A percentile compares a stretch with the other conserved stretches of the same genome.
phyloP scores from a whole-genome alignment of 345 rosid species.

The Linum usitatissimum region DNA sequence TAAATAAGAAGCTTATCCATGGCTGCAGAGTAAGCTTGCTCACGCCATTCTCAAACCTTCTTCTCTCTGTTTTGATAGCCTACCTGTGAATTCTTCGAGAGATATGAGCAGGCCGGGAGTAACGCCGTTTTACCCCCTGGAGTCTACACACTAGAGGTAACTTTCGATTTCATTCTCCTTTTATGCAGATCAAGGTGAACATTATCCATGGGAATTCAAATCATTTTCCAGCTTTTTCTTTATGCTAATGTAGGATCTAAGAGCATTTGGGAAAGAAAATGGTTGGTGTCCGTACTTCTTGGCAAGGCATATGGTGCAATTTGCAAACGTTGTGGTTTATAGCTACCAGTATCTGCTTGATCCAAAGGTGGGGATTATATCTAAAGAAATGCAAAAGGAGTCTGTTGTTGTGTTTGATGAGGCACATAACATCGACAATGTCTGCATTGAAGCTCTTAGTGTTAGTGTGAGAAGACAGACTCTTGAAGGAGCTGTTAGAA shows the following conservation, averaged over 20 bases:
- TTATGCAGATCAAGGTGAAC: background rate
- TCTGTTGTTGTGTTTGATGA: conserved; percentile 93
- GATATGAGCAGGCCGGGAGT: conserved; percentile 70
- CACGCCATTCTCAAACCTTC: no score
- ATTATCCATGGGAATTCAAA: background rate
- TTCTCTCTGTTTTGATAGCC: no score
- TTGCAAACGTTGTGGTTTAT: conserved; percentile 85
- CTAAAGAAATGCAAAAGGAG: conserved; percentile 94
- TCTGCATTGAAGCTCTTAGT: conserved; percentile 95
- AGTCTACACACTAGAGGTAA: conserved; percentile 84
- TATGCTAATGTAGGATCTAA: conserved; percentile 44
- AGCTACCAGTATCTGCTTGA: conserved; percentile 95
- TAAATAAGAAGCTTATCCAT: no score
- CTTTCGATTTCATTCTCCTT: background rate
- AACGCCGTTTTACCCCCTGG: conserved; percentile 82
- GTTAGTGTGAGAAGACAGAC: conserved; percentile 87
- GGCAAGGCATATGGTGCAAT: conserved; percentile 91
- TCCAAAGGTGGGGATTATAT: conserved; percentile 95
- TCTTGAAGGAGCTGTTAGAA: conserved; percentile 87
- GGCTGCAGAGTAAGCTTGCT: no score
- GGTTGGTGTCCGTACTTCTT: conserved; percentile 94
- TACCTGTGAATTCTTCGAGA: conserved; percentile 79
- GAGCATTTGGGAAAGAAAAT: conserved; percentile 70
- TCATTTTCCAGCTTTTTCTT: background rate
- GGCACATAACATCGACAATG: conserved; percentile 96